Evolutionary conservation across 83 land plant species (phyloP).

Genomic region (Larix sibirica): DNA sequence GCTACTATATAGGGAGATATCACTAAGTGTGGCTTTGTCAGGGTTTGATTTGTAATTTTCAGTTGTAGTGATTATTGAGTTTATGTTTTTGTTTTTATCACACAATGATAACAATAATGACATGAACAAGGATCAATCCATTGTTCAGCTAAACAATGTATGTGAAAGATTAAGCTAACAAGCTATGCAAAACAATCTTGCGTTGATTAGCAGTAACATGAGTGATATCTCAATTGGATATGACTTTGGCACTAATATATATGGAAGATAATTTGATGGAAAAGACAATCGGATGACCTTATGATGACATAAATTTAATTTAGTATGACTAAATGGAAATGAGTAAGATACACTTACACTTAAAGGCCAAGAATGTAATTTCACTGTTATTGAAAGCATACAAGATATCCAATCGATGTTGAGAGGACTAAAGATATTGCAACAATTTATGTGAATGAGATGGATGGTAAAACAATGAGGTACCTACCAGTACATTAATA

Average conservation of each 20-base stretch:
- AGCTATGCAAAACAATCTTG: too few relatives aligned
- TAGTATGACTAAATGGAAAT: neutral
- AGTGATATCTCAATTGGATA: neutral
- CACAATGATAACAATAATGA: neutral
- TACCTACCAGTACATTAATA: neutral
- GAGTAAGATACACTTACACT: neutral
- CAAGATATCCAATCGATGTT: neutral
- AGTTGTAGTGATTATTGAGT: too few relatives aligned
- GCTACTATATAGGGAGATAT: too few relatives aligned
- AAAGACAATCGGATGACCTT: neutral
- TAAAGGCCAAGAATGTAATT: neutral
- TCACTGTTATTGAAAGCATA: neutral
- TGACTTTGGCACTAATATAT: neutral
- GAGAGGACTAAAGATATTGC: neutral
- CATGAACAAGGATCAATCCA: neutral
- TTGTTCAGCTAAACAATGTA: neutral
- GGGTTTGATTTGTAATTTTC: too few relatives aligned
- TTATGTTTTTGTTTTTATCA: too few relatives aligned
- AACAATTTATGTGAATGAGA: neutral
- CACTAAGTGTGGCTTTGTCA: too few relatives aligned
- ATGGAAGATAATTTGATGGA: neutral
- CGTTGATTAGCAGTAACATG: neutral
- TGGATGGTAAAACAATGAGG: neutral
- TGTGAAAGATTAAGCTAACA: neutral
- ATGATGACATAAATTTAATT: neutral